phyloP scores from a whole-genome alignment of 75 land plant species.

The Selaginella moellendorffii region DNA sequence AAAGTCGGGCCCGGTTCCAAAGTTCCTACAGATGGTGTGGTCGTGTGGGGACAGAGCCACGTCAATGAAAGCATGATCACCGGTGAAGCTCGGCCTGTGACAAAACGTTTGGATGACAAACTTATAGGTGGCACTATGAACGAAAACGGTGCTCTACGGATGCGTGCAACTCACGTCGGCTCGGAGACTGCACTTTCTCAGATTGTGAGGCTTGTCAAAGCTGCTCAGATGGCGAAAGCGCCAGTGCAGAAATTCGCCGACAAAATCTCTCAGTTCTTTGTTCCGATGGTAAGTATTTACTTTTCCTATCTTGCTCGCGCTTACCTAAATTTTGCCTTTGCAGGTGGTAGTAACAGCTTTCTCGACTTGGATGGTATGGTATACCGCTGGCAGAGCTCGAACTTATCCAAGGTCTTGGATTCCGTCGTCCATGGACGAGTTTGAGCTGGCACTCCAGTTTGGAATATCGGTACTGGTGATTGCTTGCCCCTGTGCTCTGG shows the following conservation, averaged over 20 bases:
- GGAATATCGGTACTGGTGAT: conserved; percentile 95
- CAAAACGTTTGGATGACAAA: conserved; percentile 63
- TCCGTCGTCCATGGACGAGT: conserved; percentile 67
- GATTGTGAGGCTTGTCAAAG: conserved; percentile 77
- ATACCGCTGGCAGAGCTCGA: conserved; percentile 39
- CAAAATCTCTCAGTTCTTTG: conserved; percentile 64
- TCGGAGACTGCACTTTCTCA: conserved; percentile 83
- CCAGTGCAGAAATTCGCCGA: conserved; percentile 95
- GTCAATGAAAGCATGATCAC: conserved; percentile 98
- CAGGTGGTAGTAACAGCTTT: conserved; percentile 62
- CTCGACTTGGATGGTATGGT: conserved; percentile 83
- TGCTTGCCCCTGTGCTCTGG: conserved; percentile 95
- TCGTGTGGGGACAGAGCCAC: conserved; percentile 67
- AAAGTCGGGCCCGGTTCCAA: conserved; percentile 20
- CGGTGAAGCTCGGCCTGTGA: conserved; percentile 69
- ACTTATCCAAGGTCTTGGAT: conserved; percentile 61
- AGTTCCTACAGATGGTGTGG: conserved; percentile 11
- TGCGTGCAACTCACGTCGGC: conserved; percentile 74
- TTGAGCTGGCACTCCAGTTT: conserved; percentile 90
- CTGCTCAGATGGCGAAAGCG: conserved; percentile 90
- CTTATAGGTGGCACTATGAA: conserved; percentile 92
- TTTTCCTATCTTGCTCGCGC: background rate
- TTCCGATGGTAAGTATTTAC: conserved; percentile 43
- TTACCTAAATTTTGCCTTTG: background rate
- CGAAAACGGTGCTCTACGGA: conserved; percentile 52